Percentiles rank a stretch among this genome's conserved stretches.
These are phyloP conservation scores for Haberlea rhodopensis DNA, from an alignment of 257 asterid species.

Conservation along the genomic window DNA sequence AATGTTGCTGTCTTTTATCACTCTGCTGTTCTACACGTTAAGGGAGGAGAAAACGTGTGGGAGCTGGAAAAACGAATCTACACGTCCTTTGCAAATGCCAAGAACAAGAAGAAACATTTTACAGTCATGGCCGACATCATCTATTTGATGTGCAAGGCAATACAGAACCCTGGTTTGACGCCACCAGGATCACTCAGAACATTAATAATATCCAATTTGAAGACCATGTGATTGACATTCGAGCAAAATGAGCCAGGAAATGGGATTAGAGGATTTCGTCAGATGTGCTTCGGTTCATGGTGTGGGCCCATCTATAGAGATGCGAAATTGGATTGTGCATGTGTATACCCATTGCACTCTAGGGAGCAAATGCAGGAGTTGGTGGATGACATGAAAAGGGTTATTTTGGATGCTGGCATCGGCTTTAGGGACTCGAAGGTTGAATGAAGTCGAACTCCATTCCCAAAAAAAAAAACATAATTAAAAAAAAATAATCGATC, in stretches of 20 bases:
- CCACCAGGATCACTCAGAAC: constrained; percentile 72
- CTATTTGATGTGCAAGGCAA: constrained; percentile 86
- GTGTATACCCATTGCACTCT: constrained; percentile 80
- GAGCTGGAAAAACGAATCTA: constrained; percentile 61
- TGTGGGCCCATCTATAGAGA: constrained; percentile 79
- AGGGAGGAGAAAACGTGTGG: constrained; percentile 65
- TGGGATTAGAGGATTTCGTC: constrained; percentile 67
- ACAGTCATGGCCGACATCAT: constrained; percentile 67
- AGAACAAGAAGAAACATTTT: too few species aligned
- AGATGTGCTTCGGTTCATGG: constrained; percentile 84
- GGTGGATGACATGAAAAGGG: constrained; percentile 54
- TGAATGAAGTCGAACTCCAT: too few species aligned
- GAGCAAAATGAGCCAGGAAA: constrained; percentile 25
- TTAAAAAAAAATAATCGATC: too few species aligned
- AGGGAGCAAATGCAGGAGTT: constrained; percentile 74
- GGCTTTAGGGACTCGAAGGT: too few species aligned
- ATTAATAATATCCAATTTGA: constrained; percentile 68
- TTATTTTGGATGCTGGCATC: constrained; percentile 47
- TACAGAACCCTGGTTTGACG: constrained; percentile 81
- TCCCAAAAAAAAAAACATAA: too few species aligned
- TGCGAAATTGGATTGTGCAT: constrained; percentile 66
- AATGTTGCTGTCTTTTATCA: constrained; percentile 67
- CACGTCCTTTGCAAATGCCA: constrained; percentile 49
- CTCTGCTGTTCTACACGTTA: constrained; percentile 77
- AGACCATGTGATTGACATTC: constrained; percentile 49